Base-by-base conservation (phyloP, 2,329 filamentous ascomycete genomes). In the Venturia nashicola region DNA sequence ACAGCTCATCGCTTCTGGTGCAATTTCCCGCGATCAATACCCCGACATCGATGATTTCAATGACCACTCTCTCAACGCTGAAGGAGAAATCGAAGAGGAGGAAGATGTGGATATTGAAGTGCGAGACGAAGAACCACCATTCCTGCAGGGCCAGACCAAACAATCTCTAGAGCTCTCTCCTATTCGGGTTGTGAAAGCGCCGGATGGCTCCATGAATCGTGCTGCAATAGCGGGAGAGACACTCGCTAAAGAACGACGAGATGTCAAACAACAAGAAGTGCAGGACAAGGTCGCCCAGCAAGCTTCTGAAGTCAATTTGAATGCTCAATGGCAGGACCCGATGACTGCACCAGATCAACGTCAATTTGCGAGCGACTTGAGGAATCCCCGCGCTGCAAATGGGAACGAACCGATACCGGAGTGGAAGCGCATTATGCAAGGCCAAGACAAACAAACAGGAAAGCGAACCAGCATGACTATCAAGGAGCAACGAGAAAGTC, bases 41-140 rank as follows among this genome's bases (percentile, higher is more conserved):
- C 94, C 94, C 0, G 93, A 97, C 67, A 82, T 97, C 36, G 90
- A 97, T 68, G 91, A 97, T 69, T 92, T 97, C 65, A 96, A 96
- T 73, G 88, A 96, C 67, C 88, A 90, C 18, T 92, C 91, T 0
- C 78, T 97, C 34, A 88, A 87, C 34, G 93, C 91, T 18, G 90
- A 96, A 68, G 90, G 87, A 18, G 87, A 90, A 62, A 87, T 97
- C 74, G 91, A 97, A 72, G 82, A 97, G 67, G 94, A 99, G 73
- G 90, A 97, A 74, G 94, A 99, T 71, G 86, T 99, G 5, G 94
- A 99, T 70, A 99, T 99, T 67, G 94, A 99, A 75, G 90, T 99
- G 39, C 85, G 88, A 68, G 94, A 99, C 67, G 94, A 99, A 70
- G 94, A 99, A 71, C 95, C 94, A 0, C 94, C 94, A 0, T 99